These are phyloP conservation scores for Ampelomyces quisqualis DNA, from an alignment of 2,329 filamentous ascomycete species.

Conservation along the genomic window DNA sequence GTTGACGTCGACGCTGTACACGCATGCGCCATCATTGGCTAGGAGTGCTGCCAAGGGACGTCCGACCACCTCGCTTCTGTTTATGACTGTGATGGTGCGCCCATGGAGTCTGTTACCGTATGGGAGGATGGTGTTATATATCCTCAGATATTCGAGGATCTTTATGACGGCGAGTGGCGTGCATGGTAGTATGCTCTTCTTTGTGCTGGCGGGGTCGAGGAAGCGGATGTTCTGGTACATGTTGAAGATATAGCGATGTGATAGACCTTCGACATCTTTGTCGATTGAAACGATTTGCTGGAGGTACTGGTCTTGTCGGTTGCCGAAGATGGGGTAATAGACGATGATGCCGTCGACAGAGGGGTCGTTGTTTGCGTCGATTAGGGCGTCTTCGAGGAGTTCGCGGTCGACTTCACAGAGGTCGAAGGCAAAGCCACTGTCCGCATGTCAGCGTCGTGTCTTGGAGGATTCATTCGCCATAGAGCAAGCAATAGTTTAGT, in stretches of 20 bases:
- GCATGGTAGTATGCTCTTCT: slow-evolving; percentile 93
- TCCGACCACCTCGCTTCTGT: slow-evolving; percentile 93
- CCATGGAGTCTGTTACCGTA: slow-evolving; percentile 92
- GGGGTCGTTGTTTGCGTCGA: slow-evolving; percentile 77
- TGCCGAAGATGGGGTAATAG: slow-evolving; percentile 97
- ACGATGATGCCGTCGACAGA: slow-evolving; percentile 87
- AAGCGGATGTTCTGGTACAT: slow-evolving; percentile 99
- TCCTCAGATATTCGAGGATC: slow-evolving; percentile 90
- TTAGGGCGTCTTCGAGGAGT: slow-evolving; percentile 82
- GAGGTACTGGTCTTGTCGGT: slow-evolving; percentile 87
- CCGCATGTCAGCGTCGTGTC: too few species aligned
- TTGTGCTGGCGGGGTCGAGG: slow-evolving; percentile 75
- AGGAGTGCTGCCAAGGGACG: slow-evolving; percentile 87
- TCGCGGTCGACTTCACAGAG: slow-evolving; percentile 83
- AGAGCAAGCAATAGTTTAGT: neutral
- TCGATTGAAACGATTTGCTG: slow-evolving; percentile 87
- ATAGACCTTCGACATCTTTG: slow-evolving; percentile 95
- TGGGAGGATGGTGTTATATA: slow-evolving; percentile 93
- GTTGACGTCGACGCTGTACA: slow-evolving; percentile 91
- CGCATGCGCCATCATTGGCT: slow-evolving; percentile 92
- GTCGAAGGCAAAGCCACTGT: slow-evolving; percentile 84
- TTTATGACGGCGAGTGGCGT: slow-evolving; percentile 96
- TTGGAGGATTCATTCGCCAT: too few species aligned
- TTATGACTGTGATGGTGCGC: slow-evolving; percentile 93
- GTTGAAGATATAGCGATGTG: slow-evolving; percentile 94